Percentiles rank a stretch among this genome's conserved stretches.
Evolutionary conservation across 352 stramenopile species (phyloP).

Genomic region (Phytophthora crassamura): DNA sequence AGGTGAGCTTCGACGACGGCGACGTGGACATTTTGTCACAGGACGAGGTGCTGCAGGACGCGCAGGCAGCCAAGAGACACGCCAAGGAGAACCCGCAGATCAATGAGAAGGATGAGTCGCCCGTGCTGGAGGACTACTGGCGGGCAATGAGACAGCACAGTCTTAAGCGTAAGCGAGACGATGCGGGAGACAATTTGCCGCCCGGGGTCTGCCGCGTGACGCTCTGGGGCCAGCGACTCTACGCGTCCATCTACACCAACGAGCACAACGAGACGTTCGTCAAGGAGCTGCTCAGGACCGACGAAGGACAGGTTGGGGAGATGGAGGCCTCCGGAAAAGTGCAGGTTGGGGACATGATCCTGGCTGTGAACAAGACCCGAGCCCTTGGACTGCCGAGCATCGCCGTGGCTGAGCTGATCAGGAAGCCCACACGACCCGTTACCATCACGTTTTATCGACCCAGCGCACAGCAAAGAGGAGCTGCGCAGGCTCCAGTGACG

Average conservation of each 20-base stretch:
- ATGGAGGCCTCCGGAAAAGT: conserved; percentile 67
- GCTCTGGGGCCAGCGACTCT: conserved; percentile 70
- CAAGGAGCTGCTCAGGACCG: conserved; percentile 57
- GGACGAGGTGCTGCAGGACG: conserved; percentile 59
- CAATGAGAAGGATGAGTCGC: not conserved
- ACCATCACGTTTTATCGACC: conserved; percentile 49
- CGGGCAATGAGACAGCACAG: conserved; percentile 34
- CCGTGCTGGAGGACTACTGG: conserved; percentile 29
- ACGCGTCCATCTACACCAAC: conserved; percentile 69
- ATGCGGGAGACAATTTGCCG: conserved; percentile 7
- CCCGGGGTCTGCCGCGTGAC: conserved; percentile 37
- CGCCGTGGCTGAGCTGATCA: conserved; percentile 63
- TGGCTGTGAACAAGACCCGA: conserved; percentile 49
- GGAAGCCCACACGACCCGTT: conserved; percentile 47
- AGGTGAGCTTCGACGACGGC: conserved; percentile 83
- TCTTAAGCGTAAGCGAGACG: conserved; percentile 55
- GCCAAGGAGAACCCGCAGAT: conserved; percentile 35
- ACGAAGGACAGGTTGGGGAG: conserved; percentile 57
- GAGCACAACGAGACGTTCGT: conserved; percentile 54
- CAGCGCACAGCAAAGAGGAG: conserved; percentile 1
- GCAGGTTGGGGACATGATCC: conserved; percentile 57
- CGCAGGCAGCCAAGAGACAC: conserved; percentile 40
- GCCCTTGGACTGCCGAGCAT: conserved; percentile 45
- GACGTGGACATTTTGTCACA: conserved; percentile 77
- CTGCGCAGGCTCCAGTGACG: not conserved